phyloP scores from a whole-genome alignment of 148 eudicot genomes.

The Cornus controversa region DNA sequence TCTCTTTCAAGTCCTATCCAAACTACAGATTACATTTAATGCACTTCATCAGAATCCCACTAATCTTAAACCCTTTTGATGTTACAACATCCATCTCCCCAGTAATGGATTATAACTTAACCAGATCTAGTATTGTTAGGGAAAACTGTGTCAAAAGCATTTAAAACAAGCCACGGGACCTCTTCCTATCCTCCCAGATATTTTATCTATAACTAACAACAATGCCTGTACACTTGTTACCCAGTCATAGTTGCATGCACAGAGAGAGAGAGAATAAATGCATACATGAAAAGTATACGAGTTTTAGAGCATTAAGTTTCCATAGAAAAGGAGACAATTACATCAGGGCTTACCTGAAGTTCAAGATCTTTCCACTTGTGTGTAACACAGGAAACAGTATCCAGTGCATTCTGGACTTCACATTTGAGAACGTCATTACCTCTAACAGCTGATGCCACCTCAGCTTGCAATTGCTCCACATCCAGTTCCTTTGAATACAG shows the following conservation, averaged over 20 bases:
- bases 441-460: constrained; percentile 72
- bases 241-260: no score
- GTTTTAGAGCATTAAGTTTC: neutral
- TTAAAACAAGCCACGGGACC: no score
- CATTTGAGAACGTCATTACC: constrained; percentile 71
- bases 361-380: constrained; percentile 86
- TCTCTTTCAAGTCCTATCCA: neutral
- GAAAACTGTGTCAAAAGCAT: no score
- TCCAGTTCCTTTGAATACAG: constrained; percentile 65
- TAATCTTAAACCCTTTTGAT: neutral
- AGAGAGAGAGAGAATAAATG: neutral
- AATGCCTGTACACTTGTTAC: no score
- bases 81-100: neutral
- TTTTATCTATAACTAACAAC: no score
- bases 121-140: no score
- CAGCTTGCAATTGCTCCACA: constrained; percentile 82
- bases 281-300: neutral
- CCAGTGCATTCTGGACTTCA: constrained; percentile 80
- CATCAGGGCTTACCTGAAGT: constrained; percentile 54
- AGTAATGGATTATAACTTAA: no score
- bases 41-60: neutral
- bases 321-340: neutral
- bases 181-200: no score
- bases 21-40: neutral
- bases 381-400: constrained; percentile 63